Conservation (phyloP, 345 rosid species). For the Pistacia atlantica region DNA sequence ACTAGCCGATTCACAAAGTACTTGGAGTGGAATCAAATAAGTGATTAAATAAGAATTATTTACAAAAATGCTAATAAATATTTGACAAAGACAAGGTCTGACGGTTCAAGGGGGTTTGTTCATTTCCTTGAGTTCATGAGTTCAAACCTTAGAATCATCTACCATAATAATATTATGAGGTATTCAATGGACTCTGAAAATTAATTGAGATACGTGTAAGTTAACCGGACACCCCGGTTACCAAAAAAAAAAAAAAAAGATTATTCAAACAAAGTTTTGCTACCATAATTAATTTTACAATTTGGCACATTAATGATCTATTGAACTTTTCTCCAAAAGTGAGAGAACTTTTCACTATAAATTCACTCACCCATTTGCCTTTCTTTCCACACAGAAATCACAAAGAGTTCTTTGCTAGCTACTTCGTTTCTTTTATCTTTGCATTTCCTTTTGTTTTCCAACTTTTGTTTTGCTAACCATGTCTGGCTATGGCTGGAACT, state of each 20-base stretch:
- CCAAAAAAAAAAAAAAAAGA: no score
- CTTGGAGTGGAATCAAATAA: no score
- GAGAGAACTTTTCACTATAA: background rate
- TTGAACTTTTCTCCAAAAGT: background rate
- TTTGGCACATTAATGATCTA: background rate
- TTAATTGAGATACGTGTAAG: no score
- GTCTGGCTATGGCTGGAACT: conserved; percentile 6
- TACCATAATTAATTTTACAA: background rate
- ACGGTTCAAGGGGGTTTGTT: no score
- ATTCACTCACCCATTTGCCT: background rate
- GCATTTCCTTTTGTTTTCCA: background rate
- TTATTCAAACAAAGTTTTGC: background rate
- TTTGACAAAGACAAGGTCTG: background rate
- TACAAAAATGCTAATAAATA: background rate
- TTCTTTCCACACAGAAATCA: background rate
- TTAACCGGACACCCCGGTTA: no score
- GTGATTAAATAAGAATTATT: background rate
- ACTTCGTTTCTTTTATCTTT: no score
- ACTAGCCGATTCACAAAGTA: no score
- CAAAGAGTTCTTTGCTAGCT: background rate
- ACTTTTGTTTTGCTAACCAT: background rate
- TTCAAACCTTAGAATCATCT: no score
- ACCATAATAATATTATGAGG: no score
- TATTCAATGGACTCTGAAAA: no score
- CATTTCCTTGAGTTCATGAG: no score